Percentiles rank a stretch among this genome's conserved stretches.
Evolutionary conservation across 768 basidiomycete genomes (phyloP).

Genomic region (Mycena amicta): DNA sequence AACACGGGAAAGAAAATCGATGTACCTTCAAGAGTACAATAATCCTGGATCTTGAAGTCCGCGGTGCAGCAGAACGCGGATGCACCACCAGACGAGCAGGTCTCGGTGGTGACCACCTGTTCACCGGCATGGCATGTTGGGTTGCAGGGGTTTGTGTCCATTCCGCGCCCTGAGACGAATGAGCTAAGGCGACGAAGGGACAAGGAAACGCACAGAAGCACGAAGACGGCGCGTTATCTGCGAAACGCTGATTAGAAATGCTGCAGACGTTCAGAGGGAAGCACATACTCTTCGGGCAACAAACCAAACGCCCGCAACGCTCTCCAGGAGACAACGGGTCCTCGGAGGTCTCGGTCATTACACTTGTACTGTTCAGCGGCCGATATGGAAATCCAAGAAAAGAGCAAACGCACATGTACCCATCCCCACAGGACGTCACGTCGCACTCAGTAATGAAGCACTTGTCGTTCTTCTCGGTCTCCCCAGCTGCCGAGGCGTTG

Average conservation of each 20-base stretch:
- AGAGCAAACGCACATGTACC: conserved; percentile 6
- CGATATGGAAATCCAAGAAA: no score
- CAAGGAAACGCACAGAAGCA: conserved; percentile 4
- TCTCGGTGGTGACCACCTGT: not conserved
- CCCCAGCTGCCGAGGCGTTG: conserved; percentile 4
- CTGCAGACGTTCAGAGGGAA: no score
- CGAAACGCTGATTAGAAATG: no score
- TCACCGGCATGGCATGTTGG: conserved; percentile 5
- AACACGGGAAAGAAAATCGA: no score
- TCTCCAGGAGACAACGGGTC: conserved; percentile 1
- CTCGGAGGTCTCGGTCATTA: conserved; percentile 3
- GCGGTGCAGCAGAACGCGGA: conserved; percentile 1
- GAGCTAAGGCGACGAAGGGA: no score
- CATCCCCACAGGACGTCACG: conserved; percentile 2
- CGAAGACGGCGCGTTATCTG: conserved; percentile 4
- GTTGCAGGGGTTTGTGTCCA: conserved; percentile 4
- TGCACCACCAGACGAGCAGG: conserved; percentile 4
- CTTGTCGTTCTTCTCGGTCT: conserved; percentile 10
- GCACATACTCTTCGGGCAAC: conserved; percentile 4
- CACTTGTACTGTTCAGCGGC: no score
- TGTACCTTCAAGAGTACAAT: conserved; percentile 1
- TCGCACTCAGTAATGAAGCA: conserved; percentile 5
- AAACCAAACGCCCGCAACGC: conserved; percentile 6
- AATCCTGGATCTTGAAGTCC: not conserved
- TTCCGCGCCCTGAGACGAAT: conserved; percentile 3